These are phyloP conservation scores for Volutella citrinella DNA, from an alignment of 2,329 filamentous ascomycete species.

Conservation along the genomic window DNA sequence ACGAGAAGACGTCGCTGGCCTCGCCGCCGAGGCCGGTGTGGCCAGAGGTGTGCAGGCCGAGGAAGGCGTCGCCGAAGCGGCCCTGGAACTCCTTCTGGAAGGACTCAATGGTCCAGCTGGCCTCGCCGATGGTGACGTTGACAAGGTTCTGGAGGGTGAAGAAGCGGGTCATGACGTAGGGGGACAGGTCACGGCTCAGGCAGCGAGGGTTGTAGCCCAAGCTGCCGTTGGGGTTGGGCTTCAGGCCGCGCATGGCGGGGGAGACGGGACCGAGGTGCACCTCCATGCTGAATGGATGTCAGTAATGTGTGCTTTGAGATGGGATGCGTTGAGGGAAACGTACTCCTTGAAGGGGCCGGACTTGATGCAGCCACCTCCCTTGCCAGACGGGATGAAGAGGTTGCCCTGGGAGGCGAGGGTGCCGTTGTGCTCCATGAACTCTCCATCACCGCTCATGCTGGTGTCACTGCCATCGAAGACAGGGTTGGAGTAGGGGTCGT, in stretches of 20 bases:
- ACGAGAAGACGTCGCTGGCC: conserved; percentile 6
- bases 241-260: no score
- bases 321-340: no score
- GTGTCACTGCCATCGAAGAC: conserved; percentile 50
- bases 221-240: conserved; percentile 23
- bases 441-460: conserved; percentile 48
- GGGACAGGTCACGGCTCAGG: conserved; percentile 25
- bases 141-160: conserved; percentile 3
- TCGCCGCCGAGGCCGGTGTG: conserved; percentile 9
- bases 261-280: conserved; percentile 35
- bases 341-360: conserved; percentile 9
- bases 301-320: no score
- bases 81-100: conserved; percentile 8
- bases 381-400: conserved; percentile 19
- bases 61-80: conserved; percentile 4
- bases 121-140: conserved; percentile 4
- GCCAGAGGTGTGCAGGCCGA: conserved; percentile 8
- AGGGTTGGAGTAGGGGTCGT: conserved; percentile 45
- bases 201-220: conserved; percentile 37
- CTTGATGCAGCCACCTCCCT: conserved; percentile 20
- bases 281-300: no score
- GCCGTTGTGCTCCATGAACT: no score
- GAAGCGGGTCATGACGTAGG: conserved; percentile 1
- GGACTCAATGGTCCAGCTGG: background rate
- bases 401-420: no score